Evolutionary conservation across 2,329 filamentous ascomycete genomes (phyloP).

Genomic region (Pseudogymnoascus sp.): DNA sequence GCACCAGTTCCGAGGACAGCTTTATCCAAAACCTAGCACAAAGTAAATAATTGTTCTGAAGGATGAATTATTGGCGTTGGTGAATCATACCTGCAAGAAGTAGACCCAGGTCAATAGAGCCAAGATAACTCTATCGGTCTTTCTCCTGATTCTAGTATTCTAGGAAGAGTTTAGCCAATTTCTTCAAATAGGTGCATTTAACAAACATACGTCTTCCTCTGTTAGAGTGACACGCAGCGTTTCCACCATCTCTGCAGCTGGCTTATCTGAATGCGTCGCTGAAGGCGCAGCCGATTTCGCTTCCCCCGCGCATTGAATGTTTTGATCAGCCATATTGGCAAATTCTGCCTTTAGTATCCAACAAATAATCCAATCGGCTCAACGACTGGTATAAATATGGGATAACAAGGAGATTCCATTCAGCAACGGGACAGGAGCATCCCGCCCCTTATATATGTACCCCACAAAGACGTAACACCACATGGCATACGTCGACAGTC

Average conservation of each 20-base stretch:
- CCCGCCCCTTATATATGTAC: constrained; percentile 2
- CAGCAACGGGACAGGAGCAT: not conserved
- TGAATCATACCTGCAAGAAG: constrained; percentile 38
- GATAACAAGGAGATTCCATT: not conserved
- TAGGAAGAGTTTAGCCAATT: constrained; percentile 16
- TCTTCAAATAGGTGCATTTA: not conserved
- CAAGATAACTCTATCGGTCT: constrained; percentile 54
- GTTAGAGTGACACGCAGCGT: not conserved
- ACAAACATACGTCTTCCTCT: constrained; percentile 9
- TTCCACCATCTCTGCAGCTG: not conserved
- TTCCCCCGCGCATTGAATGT: not conserved
- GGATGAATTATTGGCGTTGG: constrained; percentile 13
- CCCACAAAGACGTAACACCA: not conserved
- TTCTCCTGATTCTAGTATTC: constrained; percentile 49
- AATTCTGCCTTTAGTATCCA: not conserved
- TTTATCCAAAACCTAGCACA: constrained; percentile 18
- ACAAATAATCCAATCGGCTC: not conserved
- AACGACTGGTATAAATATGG: not conserved
- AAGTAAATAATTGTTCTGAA: not conserved
- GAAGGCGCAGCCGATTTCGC: not conserved
- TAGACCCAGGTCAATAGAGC: constrained; percentile 49
- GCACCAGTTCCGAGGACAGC: constrained; percentile 34
- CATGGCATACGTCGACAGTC: not conserved
- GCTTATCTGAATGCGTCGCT: not conserved
- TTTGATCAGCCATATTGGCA: not conserved